Base-by-base conservation (phyloP, 768 basidiomycete species). In the Glaciozyma martinii region DNA sequence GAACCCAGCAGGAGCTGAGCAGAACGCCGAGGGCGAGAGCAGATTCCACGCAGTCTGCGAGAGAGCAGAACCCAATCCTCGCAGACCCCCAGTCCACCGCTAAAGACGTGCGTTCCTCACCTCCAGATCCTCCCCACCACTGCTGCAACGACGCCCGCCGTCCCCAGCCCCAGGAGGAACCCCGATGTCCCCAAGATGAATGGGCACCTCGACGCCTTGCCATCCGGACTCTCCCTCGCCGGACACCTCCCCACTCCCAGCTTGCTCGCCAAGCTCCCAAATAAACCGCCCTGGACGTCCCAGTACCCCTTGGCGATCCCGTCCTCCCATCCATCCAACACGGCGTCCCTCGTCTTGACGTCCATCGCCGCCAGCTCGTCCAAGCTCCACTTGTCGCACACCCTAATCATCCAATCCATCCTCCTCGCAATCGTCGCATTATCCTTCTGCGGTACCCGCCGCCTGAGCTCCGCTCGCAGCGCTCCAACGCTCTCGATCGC, bases 401-500 rank as follows among this genome's bases (percentile, higher is more conserved):
- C 79, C 66, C 81, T 82, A 25, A 86, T 83, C 87, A 95, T 93
- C 90, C 90, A 93, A 69, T 81, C 82, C 92, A 97, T 97, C 74
- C 94, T 79, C 73, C 81, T 82, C 76, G 84, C 84, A 49, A 90
- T 85, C 59, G 88, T 72, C 56, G 81, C 79, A 10, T 89, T 90
- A 16, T 58, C 68, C 5, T 89, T 84, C 0, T 89, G 92, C 1
- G 88, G 87, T 19, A 87, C 90, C 42, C 86, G 81, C 74, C 85
- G 81, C 74, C 90, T 86, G 73, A 99, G 78, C 75, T 81, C 82
- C 30, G 75, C 75, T 71, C 95, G 79, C 50, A 98, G 78, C 69
- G 79, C 76, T 9, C 95, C 95, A 59, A 95, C 86, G 65, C 81
- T 85, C 71, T 82, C 80, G 44, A 98, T 87, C 7, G 90, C 88